Conservation (phyloP, 768 basidiomycete species). For the Mrakia blollopis region DNA sequence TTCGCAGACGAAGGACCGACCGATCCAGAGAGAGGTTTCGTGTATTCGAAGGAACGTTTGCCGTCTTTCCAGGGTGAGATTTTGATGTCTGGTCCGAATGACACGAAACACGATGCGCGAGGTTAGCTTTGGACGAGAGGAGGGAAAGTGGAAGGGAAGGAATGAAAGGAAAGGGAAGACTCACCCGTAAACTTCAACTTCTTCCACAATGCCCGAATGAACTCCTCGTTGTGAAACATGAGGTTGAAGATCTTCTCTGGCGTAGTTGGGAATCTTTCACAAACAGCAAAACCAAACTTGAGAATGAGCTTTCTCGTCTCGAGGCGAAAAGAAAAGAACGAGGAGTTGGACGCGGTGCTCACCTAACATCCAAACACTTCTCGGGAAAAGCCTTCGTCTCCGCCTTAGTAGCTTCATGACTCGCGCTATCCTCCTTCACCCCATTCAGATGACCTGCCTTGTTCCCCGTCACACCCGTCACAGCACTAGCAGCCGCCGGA, state of each 20-base stretch:
- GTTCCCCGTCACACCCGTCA: slow-evolving; percentile 14
- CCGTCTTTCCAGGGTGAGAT: slow-evolving; percentile 29
- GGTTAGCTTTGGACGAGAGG: not conserved
- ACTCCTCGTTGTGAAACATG: slow-evolving; percentile 35
- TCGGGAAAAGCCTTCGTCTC: slow-evolving; percentile 34
- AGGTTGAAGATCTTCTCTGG: slow-evolving; percentile 37
- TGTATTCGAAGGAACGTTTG: slow-evolving; percentile 31
- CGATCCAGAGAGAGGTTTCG: slow-evolving; percentile 34
- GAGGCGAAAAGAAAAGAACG: not conserved
- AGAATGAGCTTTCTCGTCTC: not conserved
- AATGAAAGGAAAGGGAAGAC: not conserved
- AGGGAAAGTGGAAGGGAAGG: not conserved
- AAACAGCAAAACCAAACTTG: not conserved
- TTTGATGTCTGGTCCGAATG: slow-evolving; percentile 29
- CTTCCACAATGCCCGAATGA: slow-evolving; percentile 34
- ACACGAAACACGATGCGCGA: not conserved
- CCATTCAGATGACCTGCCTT: slow-evolving; percentile 5
- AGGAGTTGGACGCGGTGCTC: not conserved
- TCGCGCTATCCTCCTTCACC: slow-evolving; percentile 7
- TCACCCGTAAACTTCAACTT: slow-evolving; percentile 34
- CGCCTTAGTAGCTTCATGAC: slow-evolving; percentile 29
- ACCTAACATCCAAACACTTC: slow-evolving; percentile 31
- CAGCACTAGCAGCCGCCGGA: not conserved
- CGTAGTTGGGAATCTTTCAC: slow-evolving; percentile 30
- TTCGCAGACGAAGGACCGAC: slow-evolving; percentile 32